Conservation (phyloP, 805 yeast species). For the Ogataea degrootiae region DNA sequence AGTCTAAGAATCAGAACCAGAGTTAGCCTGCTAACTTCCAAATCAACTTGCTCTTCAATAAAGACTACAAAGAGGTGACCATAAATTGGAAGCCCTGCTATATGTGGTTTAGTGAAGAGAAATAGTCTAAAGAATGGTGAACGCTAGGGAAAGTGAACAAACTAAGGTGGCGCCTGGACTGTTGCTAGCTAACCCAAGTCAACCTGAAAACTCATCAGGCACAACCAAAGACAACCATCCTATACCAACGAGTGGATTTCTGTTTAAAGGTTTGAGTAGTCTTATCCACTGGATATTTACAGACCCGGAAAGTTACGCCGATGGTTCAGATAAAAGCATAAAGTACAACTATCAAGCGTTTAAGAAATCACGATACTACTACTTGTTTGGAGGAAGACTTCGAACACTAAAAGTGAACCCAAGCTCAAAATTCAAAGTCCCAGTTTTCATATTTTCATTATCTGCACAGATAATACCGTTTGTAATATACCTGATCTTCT, state of each 20-base stretch:
- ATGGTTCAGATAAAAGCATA: not conserved
- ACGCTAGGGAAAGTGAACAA: no score
- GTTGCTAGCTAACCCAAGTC: no score
- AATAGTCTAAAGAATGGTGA: no score
- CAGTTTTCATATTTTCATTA: constrained; percentile 9
- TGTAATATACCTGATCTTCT: constrained; percentile 50
- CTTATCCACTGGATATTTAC: constrained; percentile 5
- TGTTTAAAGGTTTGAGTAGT: not conserved
- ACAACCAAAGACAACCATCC: not conserved
- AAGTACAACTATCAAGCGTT: constrained; percentile 40
- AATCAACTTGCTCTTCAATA: no score
- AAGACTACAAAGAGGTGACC: no score
- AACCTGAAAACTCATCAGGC: not conserved
- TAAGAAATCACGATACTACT: constrained; percentile 38
- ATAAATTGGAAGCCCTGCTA: no score
- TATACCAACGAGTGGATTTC: no score
- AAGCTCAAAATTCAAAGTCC: constrained; percentile 2
- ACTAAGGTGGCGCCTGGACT: no score
- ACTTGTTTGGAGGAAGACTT: constrained; percentile 63
- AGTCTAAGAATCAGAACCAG: no score
- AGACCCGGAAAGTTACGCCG: constrained; percentile 3
- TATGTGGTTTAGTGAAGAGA: no score
- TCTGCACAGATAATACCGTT: constrained; percentile 29
- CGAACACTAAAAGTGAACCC: constrained; percentile 34
- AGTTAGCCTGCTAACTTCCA: no score